These are phyloP conservation scores for Syzygium aqueum DNA, from an alignment of 345 rosid species.

Conservation along the genomic window DNA sequence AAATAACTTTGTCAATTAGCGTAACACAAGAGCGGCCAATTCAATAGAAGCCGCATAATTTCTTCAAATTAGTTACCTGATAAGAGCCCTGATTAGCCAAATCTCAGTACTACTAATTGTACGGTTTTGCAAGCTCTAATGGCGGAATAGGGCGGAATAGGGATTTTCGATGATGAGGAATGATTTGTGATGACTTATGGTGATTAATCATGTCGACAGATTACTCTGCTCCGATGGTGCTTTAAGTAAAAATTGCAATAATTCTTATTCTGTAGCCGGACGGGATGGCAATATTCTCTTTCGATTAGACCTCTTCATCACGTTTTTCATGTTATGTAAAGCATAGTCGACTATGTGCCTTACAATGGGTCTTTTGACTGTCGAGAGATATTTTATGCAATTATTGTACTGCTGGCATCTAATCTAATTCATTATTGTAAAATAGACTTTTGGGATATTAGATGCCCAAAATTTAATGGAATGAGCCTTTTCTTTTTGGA, in stretches of 20 bases:
- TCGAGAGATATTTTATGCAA: neutral
- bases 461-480: neutral
- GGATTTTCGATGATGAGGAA: neutral
- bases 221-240: neutral
- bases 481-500: neutral
- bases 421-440: neutral
- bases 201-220: neutral
- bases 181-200: neutral
- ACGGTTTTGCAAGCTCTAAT: neutral
- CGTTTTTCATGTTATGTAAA: neutral
- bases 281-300: neutral
- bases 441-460: neutral
- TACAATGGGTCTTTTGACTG: neutral
- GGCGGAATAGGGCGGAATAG: neutral
- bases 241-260: neutral
- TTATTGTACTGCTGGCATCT: neutral
- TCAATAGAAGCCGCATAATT: neutral
- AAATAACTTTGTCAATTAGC: neutral
- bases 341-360: neutral
- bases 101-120: neutral
- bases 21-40: neutral
- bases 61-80: neutral
- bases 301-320: neutral
- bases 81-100: neutral
- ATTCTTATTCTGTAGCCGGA: neutral